Base-by-base conservation (phyloP, 768 basidiomycete species). In the Mycena epipterygia region DNA sequence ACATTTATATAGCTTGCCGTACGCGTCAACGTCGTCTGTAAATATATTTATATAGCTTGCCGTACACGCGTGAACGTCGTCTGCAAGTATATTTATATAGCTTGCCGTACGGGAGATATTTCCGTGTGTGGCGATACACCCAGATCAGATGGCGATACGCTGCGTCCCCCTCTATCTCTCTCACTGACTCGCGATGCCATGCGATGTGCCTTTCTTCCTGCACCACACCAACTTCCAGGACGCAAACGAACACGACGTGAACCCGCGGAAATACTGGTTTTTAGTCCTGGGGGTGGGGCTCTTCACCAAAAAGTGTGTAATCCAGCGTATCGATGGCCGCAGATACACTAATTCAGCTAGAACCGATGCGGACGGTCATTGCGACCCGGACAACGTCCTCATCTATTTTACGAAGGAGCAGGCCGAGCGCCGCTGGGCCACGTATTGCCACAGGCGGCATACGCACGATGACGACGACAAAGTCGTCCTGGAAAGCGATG, bases 401-500 rank as follows among this genome's bases (percentile, higher is more conserved):
- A 46, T 46, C 6, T 23, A 5, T 23, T 46, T n/a, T 23, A 46
- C 44, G n/a, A n/a, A 23, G 44, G 3, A 4, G 8, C 44, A 46
- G 44, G 44, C 44, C 44, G n/a, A 46, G 44, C 21, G 44, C 21
- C 39, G 4, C 19, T 46, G 44, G 44, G n/a, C 8, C 6, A 5
- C n/a, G 6, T 5, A 46, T 23, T 46, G 44, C 44, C 21, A n/a
- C 21, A n/a, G 23, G 44, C 21, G 44, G 21, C 44, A 46, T 17
- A 3, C 39, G n/a, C 44, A n/a, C 21, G 44, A 14, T 46, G n/a
- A 23, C 44, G 6, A 46, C n/a, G n/a, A n/a, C n/a, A n/a, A n/a
- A 3, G 4, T 7, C 21, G 2, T 3, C 4, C 44, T 7, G 4
- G n/a, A n/a, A n/a, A n/a, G n/a, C n/a, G n/a, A n/a, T n/a, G n/a